These are phyloP conservation scores for Yarrowia deformans DNA, from an alignment of 805 yeast genomes.

Conservation along the genomic window DNA sequence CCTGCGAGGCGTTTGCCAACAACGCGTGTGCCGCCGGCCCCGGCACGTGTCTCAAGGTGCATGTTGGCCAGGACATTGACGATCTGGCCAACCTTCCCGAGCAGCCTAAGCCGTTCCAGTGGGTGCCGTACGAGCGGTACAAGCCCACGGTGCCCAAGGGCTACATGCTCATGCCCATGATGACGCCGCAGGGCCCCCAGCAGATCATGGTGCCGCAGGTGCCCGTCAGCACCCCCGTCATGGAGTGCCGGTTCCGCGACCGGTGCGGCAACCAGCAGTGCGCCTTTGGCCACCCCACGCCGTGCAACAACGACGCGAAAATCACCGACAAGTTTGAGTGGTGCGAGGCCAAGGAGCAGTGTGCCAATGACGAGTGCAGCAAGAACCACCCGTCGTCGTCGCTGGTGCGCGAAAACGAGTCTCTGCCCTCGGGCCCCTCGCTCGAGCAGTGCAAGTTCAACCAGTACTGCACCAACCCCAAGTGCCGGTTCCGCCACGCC, in stretches of 20 bases:
- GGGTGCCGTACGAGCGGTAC: slow-evolving; percentile 6
- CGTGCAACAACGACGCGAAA: slow-evolving; percentile 76
- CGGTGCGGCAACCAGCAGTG: slow-evolving; percentile 79
- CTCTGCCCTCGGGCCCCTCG: slow-evolving; percentile 56
- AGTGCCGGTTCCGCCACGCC: slow-evolving; percentile 88
- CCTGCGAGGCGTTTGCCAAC: slow-evolving; percentile 63
- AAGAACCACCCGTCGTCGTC: slow-evolving; percentile 86
- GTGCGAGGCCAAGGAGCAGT: slow-evolving; percentile 75
- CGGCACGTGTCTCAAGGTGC: slow-evolving; percentile 83
- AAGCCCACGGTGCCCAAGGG: slow-evolving; percentile 31
- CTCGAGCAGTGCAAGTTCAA: slow-evolving; percentile 88
- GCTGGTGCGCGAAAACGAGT: slow-evolving; percentile 49
- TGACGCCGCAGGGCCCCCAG: slow-evolving; percentile 30
- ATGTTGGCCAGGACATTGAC: slow-evolving; percentile 75
- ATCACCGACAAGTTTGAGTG: slow-evolving; percentile 67
- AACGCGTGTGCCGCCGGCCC: slow-evolving; percentile 69
- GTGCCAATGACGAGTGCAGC: slow-evolving; percentile 67
- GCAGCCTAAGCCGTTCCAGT: slow-evolving; percentile 38
- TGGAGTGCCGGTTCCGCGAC: slow-evolving; percentile 77
- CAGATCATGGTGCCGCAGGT: slow-evolving; percentile 60
- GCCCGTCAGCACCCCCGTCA: slow-evolving; percentile 53
- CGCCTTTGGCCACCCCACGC: slow-evolving; percentile 92
- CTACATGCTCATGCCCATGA: slow-evolving; percentile 26
- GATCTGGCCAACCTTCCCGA: slow-evolving; percentile 32
- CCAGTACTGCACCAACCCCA: slow-evolving; percentile 72